Percentiles rank a stretch among this genome's conserved stretches.
These are phyloP conservation scores for Apiospora pterosperma DNA, from an alignment of 2,329 filamentous ascomycete species.

Conservation along the genomic window DNA sequence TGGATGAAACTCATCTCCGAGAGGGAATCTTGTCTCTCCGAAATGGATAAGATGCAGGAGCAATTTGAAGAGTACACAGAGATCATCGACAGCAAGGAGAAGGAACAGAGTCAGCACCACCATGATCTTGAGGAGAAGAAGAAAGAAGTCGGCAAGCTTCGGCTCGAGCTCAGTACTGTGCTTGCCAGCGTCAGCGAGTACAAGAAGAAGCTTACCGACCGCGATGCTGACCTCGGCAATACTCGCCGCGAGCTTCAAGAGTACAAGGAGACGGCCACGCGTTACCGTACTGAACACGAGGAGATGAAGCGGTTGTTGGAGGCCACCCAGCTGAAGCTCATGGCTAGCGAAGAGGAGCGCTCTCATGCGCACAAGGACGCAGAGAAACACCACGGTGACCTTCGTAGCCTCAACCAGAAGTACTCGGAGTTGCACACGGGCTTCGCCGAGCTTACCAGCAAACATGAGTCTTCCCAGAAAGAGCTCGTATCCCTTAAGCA, in stretches of 20 bases:
- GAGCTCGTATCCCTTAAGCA: not conserved
- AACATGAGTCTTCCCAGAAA: not conserved
- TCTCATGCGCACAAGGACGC: not conserved
- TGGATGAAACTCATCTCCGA: constrained; percentile 5
- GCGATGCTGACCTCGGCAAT: not conserved
- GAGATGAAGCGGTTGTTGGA: not conserved
- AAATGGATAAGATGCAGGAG: constrained; percentile 5
- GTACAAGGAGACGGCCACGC: not conserved
- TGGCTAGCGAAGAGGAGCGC: not conserved
- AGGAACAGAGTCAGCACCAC: not conserved
- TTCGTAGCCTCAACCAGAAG: not conserved
- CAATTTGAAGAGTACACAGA: constrained; percentile 5
- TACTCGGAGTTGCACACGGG: not conserved
- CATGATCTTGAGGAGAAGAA: not conserved
- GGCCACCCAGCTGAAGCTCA: not conserved
- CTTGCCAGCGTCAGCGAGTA: not conserved
- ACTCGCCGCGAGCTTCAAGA: not conserved
- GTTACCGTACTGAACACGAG: not conserved
- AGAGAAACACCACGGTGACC: not conserved
- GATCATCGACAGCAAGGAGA: constrained; percentile 4
- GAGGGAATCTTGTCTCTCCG: constrained; percentile 1
- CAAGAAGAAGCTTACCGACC: not conserved
- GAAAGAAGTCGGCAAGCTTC: not conserved
- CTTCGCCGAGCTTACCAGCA: not conserved
- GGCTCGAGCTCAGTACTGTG: not conserved